Base-by-base conservation (phyloP, 2,329 filamentous ascomycete species). In the Fusarium tricinctum region DNA sequence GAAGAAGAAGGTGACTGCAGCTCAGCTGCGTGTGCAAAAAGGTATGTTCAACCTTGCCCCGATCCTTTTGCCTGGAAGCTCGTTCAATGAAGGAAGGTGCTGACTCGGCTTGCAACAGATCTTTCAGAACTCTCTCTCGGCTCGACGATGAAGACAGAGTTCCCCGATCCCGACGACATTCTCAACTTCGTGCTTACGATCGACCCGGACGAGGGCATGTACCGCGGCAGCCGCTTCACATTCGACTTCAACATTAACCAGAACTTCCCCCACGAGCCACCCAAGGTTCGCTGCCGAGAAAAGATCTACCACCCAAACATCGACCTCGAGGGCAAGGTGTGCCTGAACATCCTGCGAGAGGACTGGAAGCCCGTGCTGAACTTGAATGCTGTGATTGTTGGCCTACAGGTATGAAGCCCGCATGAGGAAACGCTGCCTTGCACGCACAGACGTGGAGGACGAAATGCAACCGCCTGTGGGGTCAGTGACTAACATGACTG, bases 241-340 rank as follows among this genome's bases (percentile, higher is more conserved):
- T 99, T 99, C 80, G 91, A 88, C 69, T 98, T 99, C 81, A 88
- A 88, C 68, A 97, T 99, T 83, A 94, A 93, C 80, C 92, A 95
- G 77, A 96, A 92, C 83, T 99, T 97, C 81, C 96, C 96, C 1
- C 96, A 98, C 82, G 94, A 98, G 79, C 94, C 96, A 67, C 96
- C 96, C 20, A 98, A 98, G 82, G 96, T 99, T 73, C 96, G 92
- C 77, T 98, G 96, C 83, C 92, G 90, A 73, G 93, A 99, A 82
- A 98, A 97, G 85, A 98, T 99, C 75, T 99, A 99, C 83, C 96
- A 99, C 79, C 96, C 96, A 8, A 99, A 99, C 81, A 99, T 99
- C 78, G 96, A 99, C 77, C 86, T 97, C 40, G 93, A 98, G 78
- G 96, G 96, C 73, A 99, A 99, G 78, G 94, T 99, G 67, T 99